Base-by-base conservation (phyloP, 2,329 filamentous ascomycete species). In the Phialophora expanda region DNA sequence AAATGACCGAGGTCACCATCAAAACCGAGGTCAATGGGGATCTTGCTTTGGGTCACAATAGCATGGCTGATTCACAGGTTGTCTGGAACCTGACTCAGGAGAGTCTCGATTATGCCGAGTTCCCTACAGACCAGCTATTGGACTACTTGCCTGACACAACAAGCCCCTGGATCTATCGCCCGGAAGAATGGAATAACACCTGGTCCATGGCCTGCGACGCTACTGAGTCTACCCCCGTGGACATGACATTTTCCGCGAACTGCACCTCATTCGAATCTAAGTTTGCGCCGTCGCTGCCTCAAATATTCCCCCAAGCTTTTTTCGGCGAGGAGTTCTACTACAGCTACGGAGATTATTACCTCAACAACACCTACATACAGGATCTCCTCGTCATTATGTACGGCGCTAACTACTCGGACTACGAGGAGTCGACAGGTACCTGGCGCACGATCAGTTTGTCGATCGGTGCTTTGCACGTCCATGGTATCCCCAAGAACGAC, bases 101-200 rank as follows among this genome's bases (percentile, higher is more conserved):
- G 9, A 60, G 56, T 50, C 64, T 69, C 17, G 48, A 66, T 12
- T 53, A 44, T 9, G 64, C 66, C n/a, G 6, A 44, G 8, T 66
- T 69, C 38, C 66, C 64, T 4, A 51, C 55, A 30, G 38, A 60
- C 26, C 34, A 66, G 56, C 48, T 69, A 3, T 34, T 64, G 28
- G 66, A 69, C 44, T 69, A 61, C 48, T 22, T 66, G 50, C 66
- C 66, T 6, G 56, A 66, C 38, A 50, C 64, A 3, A 46, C 38
- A 5, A 51, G 48, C n/a, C 24, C 26, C 7, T 69, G 66, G 66
- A 34, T 51, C 26, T 66, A 69, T 55, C 61, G 34, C 14, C 53
- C 38, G 6, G 58, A 56, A 22, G 64, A 69, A 53, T 69, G 64
- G 64, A 66, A 64, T 17, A 66, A 62, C 48, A 66, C 50, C 41